Evolutionary conservation across 768 basidiomycete species (phyloP).

Genomic region (Termitomyces sp.): DNA sequence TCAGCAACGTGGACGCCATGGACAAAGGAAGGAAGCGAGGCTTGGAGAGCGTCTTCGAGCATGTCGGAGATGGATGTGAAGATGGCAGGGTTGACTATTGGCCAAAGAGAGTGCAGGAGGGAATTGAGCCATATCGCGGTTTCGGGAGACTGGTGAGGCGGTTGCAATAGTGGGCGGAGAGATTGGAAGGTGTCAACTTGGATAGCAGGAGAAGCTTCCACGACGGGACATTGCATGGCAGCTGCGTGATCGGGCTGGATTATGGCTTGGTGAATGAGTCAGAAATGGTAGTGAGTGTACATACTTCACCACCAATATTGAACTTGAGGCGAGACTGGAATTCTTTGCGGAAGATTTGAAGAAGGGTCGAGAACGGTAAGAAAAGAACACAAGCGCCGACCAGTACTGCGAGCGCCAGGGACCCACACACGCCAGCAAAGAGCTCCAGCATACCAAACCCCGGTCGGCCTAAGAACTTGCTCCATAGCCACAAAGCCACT

Average conservation of each 20-base stretch:
- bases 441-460: constrained; percentile 16
- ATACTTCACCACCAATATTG: not conserved
- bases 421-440: constrained; percentile 19
- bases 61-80: constrained; percentile 57
- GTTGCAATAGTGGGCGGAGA: not conserved
- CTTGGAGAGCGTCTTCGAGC: constrained; percentile 55
- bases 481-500: constrained; percentile 19
- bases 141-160: constrained; percentile 21
- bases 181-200: not conserved
- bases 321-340: not conserved
- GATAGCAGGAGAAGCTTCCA: not conserved
- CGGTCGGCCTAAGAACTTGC: constrained; percentile 12
- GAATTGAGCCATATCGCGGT: constrained; percentile 59
- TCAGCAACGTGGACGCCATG: constrained; percentile 68
- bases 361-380: not conserved
- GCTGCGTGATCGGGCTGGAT: not conserved
- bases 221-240: not conserved
- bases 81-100: constrained; percentile 66
- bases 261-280: not conserved
- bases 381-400: constrained; percentile 22
- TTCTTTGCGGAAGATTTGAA: not conserved
- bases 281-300: not conserved
- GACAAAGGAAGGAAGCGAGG: constrained; percentile 43
- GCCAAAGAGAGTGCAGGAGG: constrained; percentile 61
- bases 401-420: constrained; percentile 20